A percentile compares a stretch with the other conserved stretches of the same genome.
phyloP scores from a whole-genome alignment of 2,329 filamentous ascomycete genomes.

The Ascochyta viciae-villosae region DNA sequence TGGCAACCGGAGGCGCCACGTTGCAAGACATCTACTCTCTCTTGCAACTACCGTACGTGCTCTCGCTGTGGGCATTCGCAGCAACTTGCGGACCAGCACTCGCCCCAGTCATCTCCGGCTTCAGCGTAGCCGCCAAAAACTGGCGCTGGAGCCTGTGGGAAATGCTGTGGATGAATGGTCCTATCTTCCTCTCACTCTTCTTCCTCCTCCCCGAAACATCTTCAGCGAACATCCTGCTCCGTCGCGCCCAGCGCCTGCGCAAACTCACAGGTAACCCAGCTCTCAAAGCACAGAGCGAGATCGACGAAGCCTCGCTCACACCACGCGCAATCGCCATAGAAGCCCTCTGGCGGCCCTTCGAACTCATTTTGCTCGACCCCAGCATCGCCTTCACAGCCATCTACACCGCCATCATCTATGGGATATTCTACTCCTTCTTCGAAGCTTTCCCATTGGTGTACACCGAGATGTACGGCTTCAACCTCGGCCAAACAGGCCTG shows the following conservation, averaged over 20 bases:
- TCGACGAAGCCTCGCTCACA: slow-evolving; percentile 63
- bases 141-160: slow-evolving; percentile 92
- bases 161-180: slow-evolving; percentile 76
- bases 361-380: slow-evolving; percentile 81
- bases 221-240: slow-evolving; percentile 76
- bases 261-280: slow-evolving; percentile 68
- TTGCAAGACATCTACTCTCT: slow-evolving; percentile 51
- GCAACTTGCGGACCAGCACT: slow-evolving; percentile 69
- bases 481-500: slow-evolving; percentile 74
- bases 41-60: slow-evolving; percentile 54
- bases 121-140: slow-evolving; percentile 70
- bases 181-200: slow-evolving; percentile 77
- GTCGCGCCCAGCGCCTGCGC: slow-evolving; percentile 74
- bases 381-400: slow-evolving; percentile 84
- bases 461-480: slow-evolving; percentile 78
- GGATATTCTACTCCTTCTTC: slow-evolving; percentile 78
- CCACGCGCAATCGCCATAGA: slow-evolving; percentile 54
- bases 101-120: slow-evolving; percentile 72
- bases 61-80: slow-evolving; percentile 55
- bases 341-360: slow-evolving; percentile 76
- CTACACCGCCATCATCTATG: slow-evolving; percentile 84
- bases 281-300: slow-evolving; percentile 79
- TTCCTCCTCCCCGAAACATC: slow-evolving; percentile 91
- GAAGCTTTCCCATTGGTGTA: slow-evolving; percentile 72
- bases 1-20: slow-evolving; percentile 49